Evolutionary conservation across 371 early-diverging fungal genomes (phyloP), one percentile per base, ranked within the genome.

Genomic region (Lichtheimia ramosa): DNA sequence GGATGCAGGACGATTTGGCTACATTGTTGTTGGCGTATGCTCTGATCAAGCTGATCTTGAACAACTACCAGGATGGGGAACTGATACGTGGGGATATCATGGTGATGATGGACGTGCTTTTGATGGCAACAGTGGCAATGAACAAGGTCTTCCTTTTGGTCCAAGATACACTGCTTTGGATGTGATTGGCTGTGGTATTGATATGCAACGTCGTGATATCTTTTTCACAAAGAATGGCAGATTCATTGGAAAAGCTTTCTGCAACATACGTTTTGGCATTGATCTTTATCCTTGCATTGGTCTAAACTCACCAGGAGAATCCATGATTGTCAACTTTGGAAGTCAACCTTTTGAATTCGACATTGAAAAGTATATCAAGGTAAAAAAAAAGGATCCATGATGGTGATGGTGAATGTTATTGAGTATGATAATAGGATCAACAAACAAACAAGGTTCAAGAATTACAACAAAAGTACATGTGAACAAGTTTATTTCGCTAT

Each of bases 151-250:
- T 23, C 68, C 80, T 7, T 98, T 89, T 68, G 99, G 98, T 0
- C 98, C 98, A 12, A 83, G 83, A 5, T 98, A 89, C 61, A 87
- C 91, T n/a, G 95, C 94, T 0, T 93, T 92, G 14, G 99, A 98
- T 71, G 82, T 86, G 0, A 85, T 97, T 51, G 99, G 99, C 0
- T 97, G 98, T 69, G 88, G 95, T 16, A 73, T 99, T 41, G 92
- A 97, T 74, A 94, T 96, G 73, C 64, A 80, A 21, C 82, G 78
- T 49, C 81, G 71, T 52, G 81, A 88, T 3, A 82, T 89, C 3
- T 95, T 94, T 63, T 99, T 89, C 73, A 96, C 96, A 12, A 95
- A 93, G 67, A 97, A 97, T 66, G 99, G 99, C 3, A 73, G 81
- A 5, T 79, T 82, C 62, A 81, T 97, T 24, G 96, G 95, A 58